Evolutionary conservation across 2,329 filamentous ascomycete genomes (phyloP).

Genomic region (Aspergillus ibericus): DNA sequence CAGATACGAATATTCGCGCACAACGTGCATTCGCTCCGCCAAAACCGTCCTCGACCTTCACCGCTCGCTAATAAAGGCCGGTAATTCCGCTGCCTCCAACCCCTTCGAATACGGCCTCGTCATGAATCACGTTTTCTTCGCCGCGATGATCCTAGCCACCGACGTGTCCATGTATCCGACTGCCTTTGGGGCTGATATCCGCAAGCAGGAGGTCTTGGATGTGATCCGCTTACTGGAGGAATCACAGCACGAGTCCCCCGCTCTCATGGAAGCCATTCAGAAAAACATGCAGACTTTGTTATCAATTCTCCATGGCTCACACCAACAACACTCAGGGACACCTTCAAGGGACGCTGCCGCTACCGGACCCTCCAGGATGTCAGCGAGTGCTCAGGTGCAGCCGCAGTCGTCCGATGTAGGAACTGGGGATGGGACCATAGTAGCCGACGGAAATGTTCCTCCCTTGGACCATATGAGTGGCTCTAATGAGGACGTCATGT

Average conservation of each 20-base stretch:
- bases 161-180: conserved; percentile 25
- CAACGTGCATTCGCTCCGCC: conserved; percentile 4
- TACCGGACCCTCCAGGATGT: neutral
- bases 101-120: conserved; percentile 22
- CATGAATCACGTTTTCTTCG: conserved; percentile 27
- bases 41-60: conserved; percentile 1
- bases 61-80: neutral
- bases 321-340: neutral
- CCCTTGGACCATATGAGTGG: neutral
- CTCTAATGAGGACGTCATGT: neutral
- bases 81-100: conserved; percentile 12
- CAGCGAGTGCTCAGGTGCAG: neutral
- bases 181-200: conserved; percentile 17
- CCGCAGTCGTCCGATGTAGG: neutral
- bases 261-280: neutral
- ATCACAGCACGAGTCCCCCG: conserved; percentile 1
- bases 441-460: neutral
- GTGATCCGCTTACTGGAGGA: conserved; percentile 6
- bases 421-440: neutral
- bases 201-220: conserved; percentile 14
- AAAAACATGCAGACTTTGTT: conserved; percentile 11
- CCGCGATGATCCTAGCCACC: conserved; percentile 24
- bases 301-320: conserved; percentile 2
- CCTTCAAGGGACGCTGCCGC: neutral
- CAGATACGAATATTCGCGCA: neutral